Percentiles rank a stretch among this genome's conserved stretches.
phyloP scores from a whole-genome alignment of 73 alveolate species.

The Tetrahymena thermophila region DNA sequence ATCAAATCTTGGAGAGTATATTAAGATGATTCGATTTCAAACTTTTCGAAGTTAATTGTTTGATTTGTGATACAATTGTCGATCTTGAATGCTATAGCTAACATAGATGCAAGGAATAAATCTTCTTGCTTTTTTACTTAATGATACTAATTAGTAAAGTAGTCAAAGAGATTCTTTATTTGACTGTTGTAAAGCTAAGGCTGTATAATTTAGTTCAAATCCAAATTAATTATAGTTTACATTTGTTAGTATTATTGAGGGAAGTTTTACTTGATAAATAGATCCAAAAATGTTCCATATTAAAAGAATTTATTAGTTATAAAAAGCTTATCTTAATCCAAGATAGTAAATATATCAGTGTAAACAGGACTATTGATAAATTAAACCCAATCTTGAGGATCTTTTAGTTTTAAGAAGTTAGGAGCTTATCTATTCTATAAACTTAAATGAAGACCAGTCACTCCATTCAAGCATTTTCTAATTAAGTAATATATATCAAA shows the following conservation, averaged over 20 bases:
- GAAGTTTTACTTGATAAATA: neutral
- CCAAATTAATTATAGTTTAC: neutral
- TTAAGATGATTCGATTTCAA: neutral
- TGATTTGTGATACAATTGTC: neutral
- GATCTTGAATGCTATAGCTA: neutral
- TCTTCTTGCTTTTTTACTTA: neutral
- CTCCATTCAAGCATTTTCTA: neutral
- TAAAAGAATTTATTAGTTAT: neutral
- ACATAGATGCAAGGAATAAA: neutral
- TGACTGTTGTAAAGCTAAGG: neutral
- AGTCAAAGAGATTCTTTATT: neutral
- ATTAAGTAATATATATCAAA: conserved; percentile 10
- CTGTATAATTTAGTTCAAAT: neutral
- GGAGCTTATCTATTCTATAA: neutral
- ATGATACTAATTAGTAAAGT: neutral
- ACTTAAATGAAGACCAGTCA: neutral
- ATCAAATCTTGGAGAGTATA: neutral
- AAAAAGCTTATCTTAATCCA: neutral
- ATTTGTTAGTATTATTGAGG: neutral
- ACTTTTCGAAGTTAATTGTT: neutral
- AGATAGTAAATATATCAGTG: neutral
- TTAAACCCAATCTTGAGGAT: neutral
- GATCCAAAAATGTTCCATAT: neutral
- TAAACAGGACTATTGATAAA: neutral
- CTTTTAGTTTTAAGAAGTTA: neutral